These are phyloP conservation scores for Hypomontagnella submonticulosa DNA, from an alignment of 495 filamentous ascomycete genomes.

Conservation along the genomic window DNA sequence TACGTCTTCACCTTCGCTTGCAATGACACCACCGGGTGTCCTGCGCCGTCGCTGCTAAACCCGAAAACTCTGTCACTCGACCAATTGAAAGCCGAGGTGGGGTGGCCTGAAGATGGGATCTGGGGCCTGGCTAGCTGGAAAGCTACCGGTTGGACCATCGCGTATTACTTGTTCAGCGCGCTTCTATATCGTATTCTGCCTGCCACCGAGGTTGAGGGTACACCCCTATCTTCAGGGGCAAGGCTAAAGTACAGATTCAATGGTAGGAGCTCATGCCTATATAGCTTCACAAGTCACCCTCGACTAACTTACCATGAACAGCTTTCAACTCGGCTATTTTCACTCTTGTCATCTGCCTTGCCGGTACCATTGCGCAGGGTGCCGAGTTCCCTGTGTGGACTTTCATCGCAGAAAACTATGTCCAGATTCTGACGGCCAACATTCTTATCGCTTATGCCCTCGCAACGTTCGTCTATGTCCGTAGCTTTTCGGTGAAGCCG, in stretches of 20 bases:
- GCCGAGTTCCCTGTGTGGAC: constrained; percentile 88
- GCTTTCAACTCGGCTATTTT: constrained; percentile 81
- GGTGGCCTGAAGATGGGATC: constrained; percentile 78
- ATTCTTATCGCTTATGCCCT: constrained; percentile 75
- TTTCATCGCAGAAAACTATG: constrained; percentile 90
- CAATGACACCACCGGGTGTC: constrained; percentile 93
- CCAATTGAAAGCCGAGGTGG: constrained; percentile 77
- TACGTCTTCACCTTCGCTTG: constrained; percentile 85
- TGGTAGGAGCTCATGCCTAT: constrained; percentile 58
- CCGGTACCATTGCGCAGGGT: constrained; percentile 80
- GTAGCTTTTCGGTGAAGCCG: constrained; percentile 81
- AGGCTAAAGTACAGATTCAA: constrained; percentile 91
- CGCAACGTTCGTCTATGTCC: constrained; percentile 79
- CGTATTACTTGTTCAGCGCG: constrained; percentile 83
- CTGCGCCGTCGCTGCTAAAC: constrained; percentile 82
- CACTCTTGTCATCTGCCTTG: constrained; percentile 72
- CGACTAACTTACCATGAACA: constrained; percentile 48
- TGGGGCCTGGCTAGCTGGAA: constrained; percentile 69
- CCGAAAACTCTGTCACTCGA: constrained; percentile 77
- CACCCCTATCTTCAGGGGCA: constrained; percentile 74
- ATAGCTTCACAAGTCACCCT: neutral
- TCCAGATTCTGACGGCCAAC: constrained; percentile 85
- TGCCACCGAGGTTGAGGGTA: constrained; percentile 76
- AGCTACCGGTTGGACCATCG: constrained; percentile 72
- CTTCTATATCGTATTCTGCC: constrained; percentile 82